Base-by-base conservation (phyloP, 345 rosid genomes). In the Eucalyptus sp. region DNA sequence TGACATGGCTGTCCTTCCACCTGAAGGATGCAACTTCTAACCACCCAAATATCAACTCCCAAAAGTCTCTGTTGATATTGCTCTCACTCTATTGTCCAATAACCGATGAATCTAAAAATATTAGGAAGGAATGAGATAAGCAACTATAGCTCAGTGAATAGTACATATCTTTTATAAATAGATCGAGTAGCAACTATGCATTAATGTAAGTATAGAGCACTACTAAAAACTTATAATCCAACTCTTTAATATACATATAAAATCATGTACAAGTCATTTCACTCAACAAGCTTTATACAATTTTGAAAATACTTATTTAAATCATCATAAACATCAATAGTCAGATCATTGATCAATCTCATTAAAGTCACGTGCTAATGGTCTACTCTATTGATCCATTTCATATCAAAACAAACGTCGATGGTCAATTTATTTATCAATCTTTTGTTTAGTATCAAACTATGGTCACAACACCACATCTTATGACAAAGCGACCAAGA, bases 61-160 rank as follows among this genome's bases (percentile, higher is more conserved):
- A 56, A 56, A 24, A 24, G 62, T 24, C 62, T 24, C 13, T 0
- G 0, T 56, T 0, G 0, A 10, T 24, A 56, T 56, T 56, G 62
- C 62, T 56, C 62, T 56, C 3, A 3, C 62, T 56, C 0, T 56
- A 56, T 2, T 56, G 62, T 56, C 62, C 0, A 10, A 0, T 56
- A 56, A 56, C 62, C 0, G 0, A 56, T 22, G 27, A 56, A 24
- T 56, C 13, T 56, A 24, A 1, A 24, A 56, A 56, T 8, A 24
- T 56, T 56, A 24, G 13, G 62, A 56, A 24, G 29, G 62, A 56
- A 56, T 56, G 62, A 24, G 62, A 56, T 9, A 0, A 56, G 27
- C 62, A 56, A 56, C 2, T 24, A 10, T 22, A 56, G 6, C 29
- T 24, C 1, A 56, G 6, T 56, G 6, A 24, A 56, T 24, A 56